A percentile compares a stretch with the other conserved stretches of the same genome.
These are phyloP conservation scores for Ambrosiella beaveri DNA, from an alignment of 2,329 filamentous ascomycete species.

Conservation along the genomic window DNA sequence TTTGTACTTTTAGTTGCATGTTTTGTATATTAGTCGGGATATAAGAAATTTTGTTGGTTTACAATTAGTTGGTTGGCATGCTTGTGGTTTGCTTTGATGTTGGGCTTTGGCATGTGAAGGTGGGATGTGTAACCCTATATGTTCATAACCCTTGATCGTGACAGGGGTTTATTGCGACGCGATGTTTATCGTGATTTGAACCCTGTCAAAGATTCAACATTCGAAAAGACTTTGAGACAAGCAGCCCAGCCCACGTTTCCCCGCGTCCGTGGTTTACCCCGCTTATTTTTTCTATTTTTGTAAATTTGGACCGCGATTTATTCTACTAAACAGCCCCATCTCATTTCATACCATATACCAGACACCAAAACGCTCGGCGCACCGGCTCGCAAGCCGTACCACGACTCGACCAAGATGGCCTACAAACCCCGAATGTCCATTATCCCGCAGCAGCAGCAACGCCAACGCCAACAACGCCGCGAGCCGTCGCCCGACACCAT, in stretches of 20 bases:
- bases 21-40: background rate
- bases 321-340: background rate
- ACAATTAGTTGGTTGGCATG: background rate
- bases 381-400: background rate
- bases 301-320: background rate
- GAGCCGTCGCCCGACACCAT: conserved; percentile 42
- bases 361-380: background rate
- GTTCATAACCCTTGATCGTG: background rate
- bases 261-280: no score
- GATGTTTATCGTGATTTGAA: background rate
- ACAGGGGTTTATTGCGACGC: background rate
- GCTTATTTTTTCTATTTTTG: background rate
- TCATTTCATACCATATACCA: background rate
- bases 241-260: no score
- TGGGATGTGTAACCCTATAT: background rate
- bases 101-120: background rate
- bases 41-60: background rate
- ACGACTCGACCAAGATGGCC: conserved; percentile 26
- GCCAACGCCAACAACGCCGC: conserved; percentile 37
- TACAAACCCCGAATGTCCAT: conserved; percentile 46
- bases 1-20: background rate
- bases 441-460: conserved; percentile 32
- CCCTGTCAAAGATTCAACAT: background rate
- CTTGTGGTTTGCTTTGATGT: background rate
- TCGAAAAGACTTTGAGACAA: no score